These are phyloP conservation scores for Metschnikowia bowlesiae DNA, from an alignment of 805 yeast species.

Conservation along the genomic window DNA sequence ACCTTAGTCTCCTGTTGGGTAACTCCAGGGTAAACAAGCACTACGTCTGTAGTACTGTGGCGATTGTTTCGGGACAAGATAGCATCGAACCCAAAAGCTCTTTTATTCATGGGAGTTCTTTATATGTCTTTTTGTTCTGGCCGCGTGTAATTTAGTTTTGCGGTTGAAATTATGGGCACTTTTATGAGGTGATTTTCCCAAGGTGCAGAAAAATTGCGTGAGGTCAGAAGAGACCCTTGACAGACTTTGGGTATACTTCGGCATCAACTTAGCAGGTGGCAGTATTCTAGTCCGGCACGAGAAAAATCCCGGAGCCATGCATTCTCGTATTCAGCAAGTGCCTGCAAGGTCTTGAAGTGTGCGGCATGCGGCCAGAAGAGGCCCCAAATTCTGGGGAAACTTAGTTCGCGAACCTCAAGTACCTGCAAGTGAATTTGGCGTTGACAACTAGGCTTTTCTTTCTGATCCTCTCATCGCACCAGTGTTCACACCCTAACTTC, in stretches of 20 bases:
- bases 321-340: background rate
- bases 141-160: background rate
- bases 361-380: background rate
- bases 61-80: too few species aligned
- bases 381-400: slow-evolving; percentile 5
- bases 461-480: background rate
- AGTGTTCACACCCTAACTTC: background rate
- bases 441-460: background rate
- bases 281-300: background rate
- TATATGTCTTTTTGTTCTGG: background rate
- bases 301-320: background rate
- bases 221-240: background rate
- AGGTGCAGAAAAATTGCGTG: slow-evolving; percentile 2
- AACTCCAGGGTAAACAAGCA: background rate
- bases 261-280: background rate
- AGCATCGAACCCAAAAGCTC: background rate
- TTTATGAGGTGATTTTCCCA: background rate
- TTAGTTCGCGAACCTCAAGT: background rate
- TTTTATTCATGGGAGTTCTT: background rate
- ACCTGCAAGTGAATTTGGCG: slow-evolving; percentile 2
- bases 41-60: too few species aligned
- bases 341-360: background rate
- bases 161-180: too few species aligned
- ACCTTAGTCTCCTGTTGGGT: background rate
- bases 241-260: background rate